Conservation (phyloP, 257 asterid genomes). For the Nicotiana tabacum region DNA sequence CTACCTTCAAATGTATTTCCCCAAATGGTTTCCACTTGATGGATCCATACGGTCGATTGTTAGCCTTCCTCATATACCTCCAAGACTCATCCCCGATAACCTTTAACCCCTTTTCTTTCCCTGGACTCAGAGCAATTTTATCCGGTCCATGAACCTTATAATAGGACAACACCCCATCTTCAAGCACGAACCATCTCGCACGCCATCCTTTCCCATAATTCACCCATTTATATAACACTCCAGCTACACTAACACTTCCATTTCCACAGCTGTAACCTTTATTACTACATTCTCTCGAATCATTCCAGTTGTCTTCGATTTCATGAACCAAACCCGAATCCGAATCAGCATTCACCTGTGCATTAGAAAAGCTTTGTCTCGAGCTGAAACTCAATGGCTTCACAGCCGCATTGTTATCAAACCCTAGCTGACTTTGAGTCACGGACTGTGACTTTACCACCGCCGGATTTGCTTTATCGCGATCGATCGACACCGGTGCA, state of each 20-base stretch:
- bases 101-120: conserved; percentile 63
- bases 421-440: conserved; percentile 29
- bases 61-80: conserved; percentile 79
- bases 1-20: conserved; percentile 84
- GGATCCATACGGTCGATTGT: conserved; percentile 30
- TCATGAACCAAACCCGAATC: conserved; percentile 16
- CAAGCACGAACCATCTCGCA: conserved; percentile 92
- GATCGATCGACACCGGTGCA: conserved; percentile 93
- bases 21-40: conserved; percentile 84
- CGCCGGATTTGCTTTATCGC: conserved; percentile 55
- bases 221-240: conserved; percentile 90
- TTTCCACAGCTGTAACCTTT: conserved; percentile 24
- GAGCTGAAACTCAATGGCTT: conserved; percentile 47
- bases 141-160: conserved; percentile 96
- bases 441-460: conserved; percentile 62
- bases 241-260: conserved; percentile 48
- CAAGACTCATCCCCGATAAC: conserved; percentile 88
- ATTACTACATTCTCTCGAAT: conserved; percentile 14
- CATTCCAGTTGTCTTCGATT: conserved; percentile 37
- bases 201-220: conserved; percentile 98
- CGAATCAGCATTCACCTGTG: conserved; percentile 37
- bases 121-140: conserved; percentile 57
- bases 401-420: conserved; percentile 23
- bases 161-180: conserved; percentile 94
- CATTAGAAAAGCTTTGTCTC: conserved; percentile 59